Evolutionary conservation across 1,284 basidiomycete genomes (phyloP).

Genomic region (Tetrapyrgos nigripes): DNA sequence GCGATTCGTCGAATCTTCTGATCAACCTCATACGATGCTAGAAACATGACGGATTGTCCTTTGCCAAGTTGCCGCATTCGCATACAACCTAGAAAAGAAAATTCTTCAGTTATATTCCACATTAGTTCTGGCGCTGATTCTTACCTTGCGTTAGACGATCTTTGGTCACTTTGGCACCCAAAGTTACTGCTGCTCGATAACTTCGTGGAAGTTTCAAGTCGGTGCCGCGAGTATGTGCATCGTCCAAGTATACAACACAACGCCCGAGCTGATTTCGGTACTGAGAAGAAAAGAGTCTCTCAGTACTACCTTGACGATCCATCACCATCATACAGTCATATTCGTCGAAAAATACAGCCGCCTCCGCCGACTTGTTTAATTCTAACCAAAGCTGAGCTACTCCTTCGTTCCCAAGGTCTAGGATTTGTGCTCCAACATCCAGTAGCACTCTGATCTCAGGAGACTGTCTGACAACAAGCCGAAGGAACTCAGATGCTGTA

Average conservation of each 20-base stretch:
- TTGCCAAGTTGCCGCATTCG: slow-evolving; percentile 56
- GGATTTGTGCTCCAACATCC: slow-evolving; percentile 62
- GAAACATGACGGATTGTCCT: slow-evolving; percentile 57
- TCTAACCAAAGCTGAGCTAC: slow-evolving; percentile 48
- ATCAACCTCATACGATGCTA: slow-evolving; percentile 54
- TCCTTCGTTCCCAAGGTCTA: slow-evolving; percentile 52
- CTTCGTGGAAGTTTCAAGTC: slow-evolving; percentile 55
- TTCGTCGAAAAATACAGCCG: slow-evolving; percentile 54
- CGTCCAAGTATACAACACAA: slow-evolving; percentile 61
- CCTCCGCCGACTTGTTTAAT: slow-evolving; percentile 34
- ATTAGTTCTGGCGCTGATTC: slow-evolving; percentile 49
- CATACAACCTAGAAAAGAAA: slow-evolving; percentile 46
- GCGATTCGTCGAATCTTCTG: slow-evolving; percentile 39
- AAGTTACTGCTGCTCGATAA: slow-evolving; percentile 55
- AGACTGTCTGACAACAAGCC: not conserved
- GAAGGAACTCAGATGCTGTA: not conserved
- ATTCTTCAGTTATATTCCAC: slow-evolving; percentile 2
- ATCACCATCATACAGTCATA: slow-evolving; percentile 49
- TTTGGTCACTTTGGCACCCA: slow-evolving; percentile 60
- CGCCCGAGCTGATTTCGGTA: slow-evolving; percentile 49
- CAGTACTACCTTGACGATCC: slow-evolving; percentile 43
- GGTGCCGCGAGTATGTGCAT: slow-evolving; percentile 63
- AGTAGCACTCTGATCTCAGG: slow-evolving; percentile 42
- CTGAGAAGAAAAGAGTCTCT: slow-evolving; percentile 49
- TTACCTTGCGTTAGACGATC: slow-evolving; percentile 60